phyloP scores from a whole-genome alignment of 139 green algal genomes.

The Closterium sp. region DNA sequence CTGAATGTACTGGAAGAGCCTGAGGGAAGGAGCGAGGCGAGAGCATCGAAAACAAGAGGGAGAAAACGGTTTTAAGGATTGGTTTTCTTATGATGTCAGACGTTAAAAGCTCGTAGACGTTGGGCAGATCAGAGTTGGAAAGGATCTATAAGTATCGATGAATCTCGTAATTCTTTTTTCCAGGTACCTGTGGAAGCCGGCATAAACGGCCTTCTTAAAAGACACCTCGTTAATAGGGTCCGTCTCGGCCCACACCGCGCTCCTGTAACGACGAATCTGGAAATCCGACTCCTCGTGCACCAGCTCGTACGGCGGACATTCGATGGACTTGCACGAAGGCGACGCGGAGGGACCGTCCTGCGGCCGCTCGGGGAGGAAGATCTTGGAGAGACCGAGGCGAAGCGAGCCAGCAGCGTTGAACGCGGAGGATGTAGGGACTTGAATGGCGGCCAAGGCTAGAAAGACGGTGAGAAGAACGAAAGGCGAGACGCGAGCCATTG shows the following conservation, averaged over 20 bases:
- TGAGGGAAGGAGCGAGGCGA: not conserved
- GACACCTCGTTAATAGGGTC: slow-evolving; percentile 30
- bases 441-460: not conserved
- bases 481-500: not conserved
- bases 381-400: not conserved
- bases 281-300: slow-evolving; percentile 48
- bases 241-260: slow-evolving; percentile 12
- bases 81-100: no score
- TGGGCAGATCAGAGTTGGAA: no score
- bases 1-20: slow-evolving; percentile 50
- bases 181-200: slow-evolving; percentile 36
- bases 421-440: not conserved
- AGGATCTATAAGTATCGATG: no score
- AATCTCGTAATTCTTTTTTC: no score
- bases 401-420: not conserved
- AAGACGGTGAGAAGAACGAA: not conserved
- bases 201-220: slow-evolving; percentile 21
- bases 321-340: slow-evolving; percentile 8
- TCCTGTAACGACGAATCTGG: slow-evolving; percentile 29
- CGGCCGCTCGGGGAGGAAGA: not conserved
- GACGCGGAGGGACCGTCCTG: not conserved
- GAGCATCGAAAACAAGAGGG: not conserved
- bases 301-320: slow-evolving; percentile 41
- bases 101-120: no score
- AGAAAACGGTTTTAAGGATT: not conserved